A percentile compares a stretch with the other conserved stretches of the same genome.
These are phyloP conservation scores for Corylus americana DNA, from an alignment of 306 rosid species.

Conservation along the genomic window DNA sequence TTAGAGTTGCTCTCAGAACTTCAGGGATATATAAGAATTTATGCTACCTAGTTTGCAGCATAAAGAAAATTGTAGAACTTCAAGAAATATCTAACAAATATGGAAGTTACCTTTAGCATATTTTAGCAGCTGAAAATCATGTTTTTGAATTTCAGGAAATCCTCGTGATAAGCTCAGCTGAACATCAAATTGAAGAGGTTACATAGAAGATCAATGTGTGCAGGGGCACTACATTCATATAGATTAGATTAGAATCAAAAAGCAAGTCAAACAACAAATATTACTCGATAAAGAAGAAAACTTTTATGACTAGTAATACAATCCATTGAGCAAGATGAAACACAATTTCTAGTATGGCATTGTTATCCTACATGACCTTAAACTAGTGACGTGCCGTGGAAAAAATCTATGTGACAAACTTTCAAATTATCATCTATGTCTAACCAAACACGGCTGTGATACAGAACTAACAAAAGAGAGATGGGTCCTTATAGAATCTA, in stretches of 20 bases:
- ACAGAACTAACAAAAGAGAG: not conserved
- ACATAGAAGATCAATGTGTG: slow-evolving; percentile 15
- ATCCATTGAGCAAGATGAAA: not conserved
- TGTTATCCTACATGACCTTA: not conserved
- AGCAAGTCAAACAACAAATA: not conserved
- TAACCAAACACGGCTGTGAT: not conserved
- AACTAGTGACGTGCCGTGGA: not conserved
- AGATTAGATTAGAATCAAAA: slow-evolving; percentile 17
- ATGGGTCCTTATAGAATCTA: not conserved
- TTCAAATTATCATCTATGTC: not conserved
- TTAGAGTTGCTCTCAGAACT: not conserved
- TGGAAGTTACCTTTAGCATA: slow-evolving; percentile 58
- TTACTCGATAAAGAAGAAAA: slow-evolving; percentile 1
- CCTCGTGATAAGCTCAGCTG: slow-evolving; percentile 64
- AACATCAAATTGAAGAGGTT: slow-evolving; percentile 32
- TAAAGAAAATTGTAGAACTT: slow-evolving; percentile 21
- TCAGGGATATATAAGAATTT: slow-evolving; percentile 1
- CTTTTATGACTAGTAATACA: not conserved
- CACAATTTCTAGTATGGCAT: not conserved
- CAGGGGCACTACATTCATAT: slow-evolving; percentile 9
- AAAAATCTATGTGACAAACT: not conserved
- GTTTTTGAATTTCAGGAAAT: slow-evolving; percentile 42
- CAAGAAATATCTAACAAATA: slow-evolving; percentile 25
- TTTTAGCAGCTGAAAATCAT: slow-evolving; percentile 45
- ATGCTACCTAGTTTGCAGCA: slow-evolving; percentile 15